Conservation (phyloP, 192 early-diverging fungal genomes). For the Podochytrium sp. region DNA sequence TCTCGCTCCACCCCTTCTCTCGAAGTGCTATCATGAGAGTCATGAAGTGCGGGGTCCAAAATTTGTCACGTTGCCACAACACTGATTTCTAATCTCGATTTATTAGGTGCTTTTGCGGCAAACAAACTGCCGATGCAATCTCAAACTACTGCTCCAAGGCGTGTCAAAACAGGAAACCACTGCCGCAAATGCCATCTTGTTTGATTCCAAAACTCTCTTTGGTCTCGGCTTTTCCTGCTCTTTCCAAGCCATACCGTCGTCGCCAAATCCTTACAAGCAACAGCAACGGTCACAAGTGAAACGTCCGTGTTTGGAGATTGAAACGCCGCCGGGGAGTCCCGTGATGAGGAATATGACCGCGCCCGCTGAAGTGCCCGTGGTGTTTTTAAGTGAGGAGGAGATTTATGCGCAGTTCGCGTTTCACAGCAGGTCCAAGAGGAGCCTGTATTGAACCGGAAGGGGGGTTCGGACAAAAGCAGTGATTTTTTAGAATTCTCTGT, state of each 20-base stretch:
- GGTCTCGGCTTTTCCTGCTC: neutral
- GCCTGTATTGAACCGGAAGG: neutral
- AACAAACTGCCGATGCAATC: neutral
- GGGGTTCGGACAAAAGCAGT: too few species aligned
- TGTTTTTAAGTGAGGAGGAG: neutral
- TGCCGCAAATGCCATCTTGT: too few species aligned
- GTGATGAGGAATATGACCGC: too few species aligned
- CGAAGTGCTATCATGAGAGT: too few species aligned
- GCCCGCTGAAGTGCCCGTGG: neutral
- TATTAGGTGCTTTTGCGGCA: neutral
- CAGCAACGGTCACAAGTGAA: neutral
- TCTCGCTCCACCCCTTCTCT: too few species aligned
- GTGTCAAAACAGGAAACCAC: neutral
- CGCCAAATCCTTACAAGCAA: neutral
- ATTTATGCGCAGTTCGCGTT: neutral
- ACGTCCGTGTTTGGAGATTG: neutral
- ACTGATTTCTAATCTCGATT: neutral
- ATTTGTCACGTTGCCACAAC: neutral
- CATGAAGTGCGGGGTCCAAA: neutral
- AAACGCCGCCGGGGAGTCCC: neutral
- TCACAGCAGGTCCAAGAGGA: neutral
- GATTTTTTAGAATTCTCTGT: too few species aligned
- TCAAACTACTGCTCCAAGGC: neutral
- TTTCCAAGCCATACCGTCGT: too few species aligned
- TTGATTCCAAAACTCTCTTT: neutral